Base-by-base conservation (phyloP, 306 rosid species). In the Cucumis hystrix region DNA sequence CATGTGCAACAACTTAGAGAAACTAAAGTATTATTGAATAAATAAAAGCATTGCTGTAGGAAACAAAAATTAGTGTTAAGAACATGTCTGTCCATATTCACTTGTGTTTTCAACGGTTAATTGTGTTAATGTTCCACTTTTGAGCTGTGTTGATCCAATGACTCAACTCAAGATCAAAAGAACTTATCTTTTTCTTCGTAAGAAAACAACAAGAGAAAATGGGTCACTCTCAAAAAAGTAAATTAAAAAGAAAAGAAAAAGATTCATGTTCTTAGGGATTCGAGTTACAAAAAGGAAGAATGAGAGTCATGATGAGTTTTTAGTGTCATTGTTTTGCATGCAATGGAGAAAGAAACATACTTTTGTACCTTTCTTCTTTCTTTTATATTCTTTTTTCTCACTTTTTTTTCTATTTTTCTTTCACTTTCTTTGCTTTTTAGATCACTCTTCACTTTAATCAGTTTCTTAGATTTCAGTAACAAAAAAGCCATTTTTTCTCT, bases 391-490 rank as follows among this genome's bases (percentile, higher is more conserved):
- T 28, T 28, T 28, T 55, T 55, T 18, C 1, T 18, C 25, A 16
- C 20, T 62, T 23, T 80, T 37, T 61, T 63, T 28, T 49, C 79
- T 78, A 71, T 76, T 83, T 23, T 87, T 89, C 82, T 81, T 28
- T 72, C 61, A 72, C 75, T 68, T n/a, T 68, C 74, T 68, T 87
- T 82, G 80, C 88, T 88, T 88, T 64, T 90, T 68, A 78, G 84
- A 80, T 87, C 83, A 82, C 87, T 55, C 54, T 52, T 52, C 83
- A 80, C 91, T 88, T 90, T 90, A 85, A 83, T 85, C 87, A 81
- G 55, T 76, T 87, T 86, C 92, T 87, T 88, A 88, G 93, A 88
- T 85, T 91, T 91, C 93, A 90, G 91, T 86, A 91, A 88, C 86
- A 82, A 87, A 86, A 90, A 88, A 79, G 78, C 54, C 45, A n/a